A percentile compares a stretch with the other conserved stretches of the same genome.
Evolutionary conservation across 257 asterid species (phyloP).

Genomic region (Ilex asprella): DNA sequence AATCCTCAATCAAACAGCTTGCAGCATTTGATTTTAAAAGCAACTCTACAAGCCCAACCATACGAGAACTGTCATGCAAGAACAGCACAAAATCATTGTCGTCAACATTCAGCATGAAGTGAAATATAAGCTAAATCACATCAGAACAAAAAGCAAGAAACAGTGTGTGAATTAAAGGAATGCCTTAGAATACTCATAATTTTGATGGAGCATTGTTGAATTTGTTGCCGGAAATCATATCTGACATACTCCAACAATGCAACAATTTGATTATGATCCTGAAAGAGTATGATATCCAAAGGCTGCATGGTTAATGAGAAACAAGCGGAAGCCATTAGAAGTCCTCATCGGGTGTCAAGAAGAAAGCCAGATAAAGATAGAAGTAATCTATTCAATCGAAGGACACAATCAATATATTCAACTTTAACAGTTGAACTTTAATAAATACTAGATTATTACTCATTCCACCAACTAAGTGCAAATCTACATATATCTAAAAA

Average conservation of each 20-base stretch:
- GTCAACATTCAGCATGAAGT: background rate
- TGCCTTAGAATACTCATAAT: constrained; percentile 82
- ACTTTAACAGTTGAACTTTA: no score
- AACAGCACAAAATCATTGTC: constrained; percentile 4
- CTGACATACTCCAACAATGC: constrained; percentile 79
- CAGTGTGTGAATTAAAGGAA: constrained; percentile 4
- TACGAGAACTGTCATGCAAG: constrained; percentile 63
- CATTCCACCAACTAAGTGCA: no score
- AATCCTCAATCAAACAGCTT: constrained; percentile 72
- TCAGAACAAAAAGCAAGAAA: constrained; percentile 8
- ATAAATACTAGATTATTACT: no score
- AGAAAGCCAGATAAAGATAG: no score
- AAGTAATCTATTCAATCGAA: no score
- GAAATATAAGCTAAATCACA: constrained; percentile 15
- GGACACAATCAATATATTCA: no score
- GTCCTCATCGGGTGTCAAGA: background rate
- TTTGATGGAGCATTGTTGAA: constrained; percentile 84
- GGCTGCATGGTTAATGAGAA: constrained; percentile 59
- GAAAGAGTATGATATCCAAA: constrained; percentile 84
- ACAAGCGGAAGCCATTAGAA: constrained; percentile 7
- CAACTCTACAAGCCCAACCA: constrained; percentile 88
- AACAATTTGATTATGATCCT: constrained; percentile 80
- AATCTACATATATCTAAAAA: no score
- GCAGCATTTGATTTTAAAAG: constrained; percentile 71
- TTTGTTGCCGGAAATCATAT: constrained; percentile 79